Percentiles rank a stretch among this genome's conserved stretches.
phyloP scores from a whole-genome alignment of 306 rosid genomes.

The Malus fusca region DNA sequence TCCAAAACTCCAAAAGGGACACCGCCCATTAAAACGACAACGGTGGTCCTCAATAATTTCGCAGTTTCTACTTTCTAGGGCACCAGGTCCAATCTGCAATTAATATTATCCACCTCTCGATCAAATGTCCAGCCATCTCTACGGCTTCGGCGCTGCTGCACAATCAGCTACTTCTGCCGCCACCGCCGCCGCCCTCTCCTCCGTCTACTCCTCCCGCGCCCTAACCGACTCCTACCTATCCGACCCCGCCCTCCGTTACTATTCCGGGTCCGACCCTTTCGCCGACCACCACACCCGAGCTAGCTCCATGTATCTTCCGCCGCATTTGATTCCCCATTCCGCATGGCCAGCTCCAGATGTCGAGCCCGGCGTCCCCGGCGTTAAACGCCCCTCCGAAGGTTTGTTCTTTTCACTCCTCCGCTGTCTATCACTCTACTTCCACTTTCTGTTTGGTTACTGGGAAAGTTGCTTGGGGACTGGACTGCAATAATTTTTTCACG shows the following conservation, averaged over 20 bases:
- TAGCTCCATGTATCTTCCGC: slow-evolving; percentile 14
- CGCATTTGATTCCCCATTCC: slow-evolving; percentile 41
- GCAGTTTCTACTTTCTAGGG: background rate
- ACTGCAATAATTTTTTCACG: background rate
- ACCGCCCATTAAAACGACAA: background rate
- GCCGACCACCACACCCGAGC: background rate
- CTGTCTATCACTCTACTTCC: background rate
- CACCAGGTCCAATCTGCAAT: background rate
- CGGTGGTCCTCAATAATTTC: background rate
- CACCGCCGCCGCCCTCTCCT: slow-evolving; percentile 3
- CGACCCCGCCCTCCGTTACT: slow-evolving; percentile 14
- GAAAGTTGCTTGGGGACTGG: background rate
- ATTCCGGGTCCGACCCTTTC: slow-evolving; percentile 11
- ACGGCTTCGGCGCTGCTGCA: slow-evolving; percentile 30
- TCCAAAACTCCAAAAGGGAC: too few relatives aligned
- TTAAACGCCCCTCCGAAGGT: slow-evolving; percentile 83
- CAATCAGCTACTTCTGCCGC: slow-evolving; percentile 19
- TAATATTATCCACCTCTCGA: background rate
- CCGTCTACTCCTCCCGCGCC: slow-evolving; percentile 5
- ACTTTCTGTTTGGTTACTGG: background rate
- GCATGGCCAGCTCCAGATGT: slow-evolving; percentile 46
- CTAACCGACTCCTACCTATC: slow-evolving; percentile 22
- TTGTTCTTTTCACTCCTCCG: slow-evolving; percentile 8
- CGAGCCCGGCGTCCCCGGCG: slow-evolving; percentile 31
- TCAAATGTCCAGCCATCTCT: slow-evolving; percentile 30